These are phyloP conservation scores for Trichoderma breve DNA, from an alignment of 2,329 filamentous ascomycete genomes.

Conservation along the genomic window DNA sequence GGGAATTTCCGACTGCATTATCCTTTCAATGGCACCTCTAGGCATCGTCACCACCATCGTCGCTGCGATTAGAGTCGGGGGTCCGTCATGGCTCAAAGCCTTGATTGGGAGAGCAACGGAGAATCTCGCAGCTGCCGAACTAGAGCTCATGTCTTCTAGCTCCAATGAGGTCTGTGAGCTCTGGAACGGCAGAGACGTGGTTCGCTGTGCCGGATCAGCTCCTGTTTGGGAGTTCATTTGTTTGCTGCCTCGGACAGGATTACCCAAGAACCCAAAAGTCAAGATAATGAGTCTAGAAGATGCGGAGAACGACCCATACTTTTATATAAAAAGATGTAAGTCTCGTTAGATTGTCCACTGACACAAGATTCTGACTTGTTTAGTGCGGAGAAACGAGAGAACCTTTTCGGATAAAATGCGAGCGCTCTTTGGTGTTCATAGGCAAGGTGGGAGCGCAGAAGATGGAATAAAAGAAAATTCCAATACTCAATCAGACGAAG, in stretches of 20 bases:
- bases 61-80: constrained; percentile 45
- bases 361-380: not conserved
- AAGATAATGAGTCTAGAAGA: not conserved
- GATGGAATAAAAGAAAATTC: not conserved
- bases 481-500: not conserved
- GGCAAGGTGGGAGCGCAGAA: not conserved
- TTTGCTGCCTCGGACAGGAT: not conserved
- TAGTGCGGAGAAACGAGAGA: not conserved
- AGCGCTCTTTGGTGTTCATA: not conserved
- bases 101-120: constrained; percentile 47
- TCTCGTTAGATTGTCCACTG: not conserved
- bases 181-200: constrained; percentile 42
- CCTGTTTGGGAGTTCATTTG: constrained; percentile 24
- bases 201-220: constrained; percentile 25
- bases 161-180: constrained; percentile 45
- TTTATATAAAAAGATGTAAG: not conserved
- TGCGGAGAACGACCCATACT: not conserved
- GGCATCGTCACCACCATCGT: constrained; percentile 46
- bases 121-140: constrained; percentile 39
- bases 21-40: constrained; percentile 45
- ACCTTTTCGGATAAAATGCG: not conserved
- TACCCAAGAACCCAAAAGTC: not conserved
- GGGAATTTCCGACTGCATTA: constrained; percentile 41
- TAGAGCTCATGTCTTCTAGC: constrained; percentile 46
- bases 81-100: constrained; percentile 41